Conservation (phyloP, 148 eudicot species). For the Amaranthus hypochondriacus region DNA sequence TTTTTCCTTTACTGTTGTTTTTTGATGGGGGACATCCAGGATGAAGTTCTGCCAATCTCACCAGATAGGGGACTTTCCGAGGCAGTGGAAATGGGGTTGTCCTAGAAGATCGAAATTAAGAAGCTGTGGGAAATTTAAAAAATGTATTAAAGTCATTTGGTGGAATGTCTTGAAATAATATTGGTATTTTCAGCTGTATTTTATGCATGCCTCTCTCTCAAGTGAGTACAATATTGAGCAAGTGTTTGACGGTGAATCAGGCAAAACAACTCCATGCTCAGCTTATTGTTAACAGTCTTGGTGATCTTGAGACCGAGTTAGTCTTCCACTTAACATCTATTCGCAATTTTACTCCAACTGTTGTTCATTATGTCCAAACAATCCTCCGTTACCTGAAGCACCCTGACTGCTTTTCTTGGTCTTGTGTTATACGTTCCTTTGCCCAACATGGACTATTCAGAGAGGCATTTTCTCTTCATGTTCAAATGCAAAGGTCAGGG, state of each 20-base stretch:
- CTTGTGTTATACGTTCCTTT: slow-evolving; percentile 46
- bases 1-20: not conserved
- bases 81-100: not conserved
- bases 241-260: slow-evolving; percentile 38
- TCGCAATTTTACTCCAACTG: slow-evolving; percentile 17
- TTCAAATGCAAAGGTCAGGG: slow-evolving; percentile 42
- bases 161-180: not conserved
- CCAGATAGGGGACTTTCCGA: not conserved
- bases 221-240: slow-evolving; percentile 35
- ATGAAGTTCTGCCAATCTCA: not conserved
- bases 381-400: slow-evolving; percentile 38
- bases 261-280: slow-evolving; percentile 69
- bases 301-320: slow-evolving; percentile 36
- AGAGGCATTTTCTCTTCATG: slow-evolving; percentile 54
- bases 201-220: slow-evolving; percentile 42
- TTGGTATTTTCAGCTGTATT: not conserved
- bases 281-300: slow-evolving; percentile 37
- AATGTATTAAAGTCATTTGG: not conserved
- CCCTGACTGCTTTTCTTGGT: slow-evolving; percentile 44
- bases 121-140: not conserved
- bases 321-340: slow-evolving; percentile 30
- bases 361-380: slow-evolving; percentile 30
- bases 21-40: not conserved
- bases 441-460: slow-evolving; percentile 44
- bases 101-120: too few relatives aligned